Base-by-base conservation (phyloP, 345 rosid species). In the Orychophragmus violaceus region DNA sequence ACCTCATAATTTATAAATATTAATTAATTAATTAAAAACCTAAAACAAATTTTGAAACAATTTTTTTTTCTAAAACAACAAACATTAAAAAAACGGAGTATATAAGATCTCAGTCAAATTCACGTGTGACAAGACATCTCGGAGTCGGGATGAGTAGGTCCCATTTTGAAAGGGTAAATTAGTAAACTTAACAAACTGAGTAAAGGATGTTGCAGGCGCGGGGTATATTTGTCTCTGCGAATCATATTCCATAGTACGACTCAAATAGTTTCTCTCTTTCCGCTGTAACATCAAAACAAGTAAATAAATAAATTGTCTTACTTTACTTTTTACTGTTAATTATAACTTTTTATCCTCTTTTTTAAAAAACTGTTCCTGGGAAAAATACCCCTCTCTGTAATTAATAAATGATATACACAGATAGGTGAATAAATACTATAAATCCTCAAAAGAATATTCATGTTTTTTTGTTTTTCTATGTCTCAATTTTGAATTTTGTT, bases 151-250 rank as follows among this genome's bases (percentile, higher is more conserved):
- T 66, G 9, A 28, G 32, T 28, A n/a, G 57, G 36, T 44, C 51
- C 59, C 19, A 53, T 3, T 27, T 22, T 0, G 24, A 55, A 32
- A 39, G 68, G 68, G 62, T 70, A 54, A 53, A 17, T 32, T 5
- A 3, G 58, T 45, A 44, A 59, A 24, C n/a, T 25, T 0, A 17
- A 10, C 42, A 17, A 33, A 62, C 63, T 12, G 69, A 52, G 62
- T 70, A 44, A 62, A 55, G 64, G 64, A 55, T 71, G 14, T 71
- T 55, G 75, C 75, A 54, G 75, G 75, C 57, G 71, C 71, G 76
- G 76, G 76, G 76, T 72, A 72, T 72, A 72, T 72, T 72, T 72
- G 76, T 72, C 76, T 72, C 76, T 72, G 76, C 59, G 14, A 35
- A 46, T 44, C 49, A 45, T 23, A 70, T 49, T 54, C 69, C 33